Percentiles rank a stretch among this genome's conserved stretches.
Conservation (phyloP, 1,139 yeast genomes). For the Nakaseomyces uthaithaninus region DNA sequence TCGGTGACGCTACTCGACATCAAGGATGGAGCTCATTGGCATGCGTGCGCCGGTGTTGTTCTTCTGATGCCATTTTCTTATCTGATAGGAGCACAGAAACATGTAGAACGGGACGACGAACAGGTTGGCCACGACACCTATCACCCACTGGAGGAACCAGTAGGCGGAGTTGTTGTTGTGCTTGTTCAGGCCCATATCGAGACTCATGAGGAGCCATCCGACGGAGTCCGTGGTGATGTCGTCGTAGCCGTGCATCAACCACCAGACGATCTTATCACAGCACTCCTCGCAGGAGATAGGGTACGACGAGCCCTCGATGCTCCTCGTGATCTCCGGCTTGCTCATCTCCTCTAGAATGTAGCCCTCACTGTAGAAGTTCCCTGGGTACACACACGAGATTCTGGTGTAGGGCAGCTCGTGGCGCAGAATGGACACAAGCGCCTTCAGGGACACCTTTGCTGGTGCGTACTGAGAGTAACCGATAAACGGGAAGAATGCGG, state of each 20-base stretch:
- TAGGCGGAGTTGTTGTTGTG: conserved; percentile 52
- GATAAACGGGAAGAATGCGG: conserved; percentile 77
- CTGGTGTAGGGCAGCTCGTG: conserved; percentile 67
- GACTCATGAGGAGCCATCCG: conserved; percentile 72
- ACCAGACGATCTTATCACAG: conserved; percentile 50
- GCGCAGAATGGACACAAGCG: conserved; percentile 66
- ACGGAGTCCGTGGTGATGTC: conserved; percentile 74
- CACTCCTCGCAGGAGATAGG: conserved; percentile 65
- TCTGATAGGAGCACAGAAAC: conserved; percentile 47
- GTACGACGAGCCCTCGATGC: conserved; percentile 75
- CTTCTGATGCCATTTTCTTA: conserved; percentile 35
- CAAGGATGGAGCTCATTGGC: background rate
- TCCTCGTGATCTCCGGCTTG: conserved; percentile 75
- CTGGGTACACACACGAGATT: conserved; percentile 67
- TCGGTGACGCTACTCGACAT: background rate
- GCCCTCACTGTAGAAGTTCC: conserved; percentile 87
- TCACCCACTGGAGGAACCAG: conserved; percentile 43
- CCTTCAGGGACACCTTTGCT: conserved; percentile 68
- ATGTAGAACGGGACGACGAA: conserved; percentile 59
- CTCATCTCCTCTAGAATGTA: conserved; percentile 70
- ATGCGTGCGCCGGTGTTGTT: background rate
- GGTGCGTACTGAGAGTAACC: conserved; percentile 94
- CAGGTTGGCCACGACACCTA: conserved; percentile 29
- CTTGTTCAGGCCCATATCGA: conserved; percentile 50
- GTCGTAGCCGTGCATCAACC: conserved; percentile 58